Evolutionary conservation across 306 rosid species (phyloP).

Genomic region (Corylus americana): DNA sequence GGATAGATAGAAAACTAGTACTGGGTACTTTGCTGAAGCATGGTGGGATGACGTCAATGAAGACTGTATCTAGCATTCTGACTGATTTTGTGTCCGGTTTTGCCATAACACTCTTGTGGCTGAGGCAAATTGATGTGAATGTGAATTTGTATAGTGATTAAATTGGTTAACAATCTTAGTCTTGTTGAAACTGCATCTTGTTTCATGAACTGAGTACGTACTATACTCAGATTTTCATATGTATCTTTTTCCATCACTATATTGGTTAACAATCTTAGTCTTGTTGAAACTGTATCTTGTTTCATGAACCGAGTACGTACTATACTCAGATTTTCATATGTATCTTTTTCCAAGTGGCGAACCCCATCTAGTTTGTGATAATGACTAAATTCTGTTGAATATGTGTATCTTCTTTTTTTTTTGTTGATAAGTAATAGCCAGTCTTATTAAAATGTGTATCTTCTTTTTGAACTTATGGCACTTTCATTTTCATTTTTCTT

Average conservation of each 20-base stretch:
- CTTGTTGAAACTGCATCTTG: constrained; percentile 8
- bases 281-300: constrained; percentile 6
- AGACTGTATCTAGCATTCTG: background rate
- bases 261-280: constrained; percentile 6
- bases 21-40: background rate
- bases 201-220: background rate
- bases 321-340: constrained; percentile 5
- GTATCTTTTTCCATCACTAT: background rate
- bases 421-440: too few relatives aligned
- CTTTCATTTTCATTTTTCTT: constrained; percentile 19
- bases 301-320: background rate
- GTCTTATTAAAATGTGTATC: background rate
- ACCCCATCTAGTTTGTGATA: background rate
- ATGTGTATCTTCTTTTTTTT: constrained; percentile 1
- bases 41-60: background rate
- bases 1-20: background rate
- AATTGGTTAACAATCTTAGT: constrained; percentile 8
- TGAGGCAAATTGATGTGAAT: background rate
- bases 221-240: constrained; percentile 7
- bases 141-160: background rate
- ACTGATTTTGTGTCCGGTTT: background rate
- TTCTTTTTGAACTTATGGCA: background rate
- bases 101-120: background rate
- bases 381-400: constrained; percentile 1
- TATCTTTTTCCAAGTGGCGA: background rate